phyloP scores from a whole-genome alignment of 2,329 filamentous ascomycete genomes.

The Samsoniella hepiali region DNA sequence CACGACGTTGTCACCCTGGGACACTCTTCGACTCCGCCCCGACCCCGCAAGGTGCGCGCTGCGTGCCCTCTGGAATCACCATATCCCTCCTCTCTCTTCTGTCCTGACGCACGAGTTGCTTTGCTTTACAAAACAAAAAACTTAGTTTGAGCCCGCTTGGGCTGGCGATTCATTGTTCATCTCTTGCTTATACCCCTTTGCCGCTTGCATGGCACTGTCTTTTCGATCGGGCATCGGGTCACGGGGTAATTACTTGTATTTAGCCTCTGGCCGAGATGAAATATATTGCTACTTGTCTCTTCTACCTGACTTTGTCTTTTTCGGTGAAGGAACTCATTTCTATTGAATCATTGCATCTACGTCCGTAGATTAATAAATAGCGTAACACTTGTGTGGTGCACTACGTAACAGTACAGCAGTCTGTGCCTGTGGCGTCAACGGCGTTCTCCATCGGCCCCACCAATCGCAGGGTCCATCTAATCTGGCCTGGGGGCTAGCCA shows the following conservation, averaged over 20 bases:
- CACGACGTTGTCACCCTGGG: conserved; percentile 16
- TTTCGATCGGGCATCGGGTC: conserved; percentile 14
- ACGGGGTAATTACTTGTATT: conserved; percentile 17
- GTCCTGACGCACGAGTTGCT: conserved; percentile 16
- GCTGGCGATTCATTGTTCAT: conserved; percentile 12
- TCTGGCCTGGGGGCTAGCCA: conserved; percentile 2
- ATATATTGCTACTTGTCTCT: conserved; percentile 11
- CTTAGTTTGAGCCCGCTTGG: conserved; percentile 10
- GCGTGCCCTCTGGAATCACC: conserved; percentile 15
- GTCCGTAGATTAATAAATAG: neutral
- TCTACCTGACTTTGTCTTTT: too few relatives aligned
- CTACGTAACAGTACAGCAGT: neutral
- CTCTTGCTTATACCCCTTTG: conserved; percentile 18
- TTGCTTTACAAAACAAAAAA: conserved; percentile 16
- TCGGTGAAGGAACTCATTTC: neutral
- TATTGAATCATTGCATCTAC: neutral
- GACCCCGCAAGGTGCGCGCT: conserved; percentile 11
- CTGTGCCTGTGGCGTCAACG: conserved; percentile 4
- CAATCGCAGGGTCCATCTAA: conserved; percentile 11
- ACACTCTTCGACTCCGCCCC: conserved; percentile 13
- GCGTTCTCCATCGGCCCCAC: conserved; percentile 6
- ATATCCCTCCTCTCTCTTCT: conserved; percentile 13
- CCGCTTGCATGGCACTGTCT: conserved; percentile 15
- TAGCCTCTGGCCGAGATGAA: conserved; percentile 18
- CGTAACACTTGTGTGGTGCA: neutral